Evolutionary conservation across 2,329 filamentous ascomycete species (phyloP).

Genomic region (Pestalotiopsis sp.): DNA sequence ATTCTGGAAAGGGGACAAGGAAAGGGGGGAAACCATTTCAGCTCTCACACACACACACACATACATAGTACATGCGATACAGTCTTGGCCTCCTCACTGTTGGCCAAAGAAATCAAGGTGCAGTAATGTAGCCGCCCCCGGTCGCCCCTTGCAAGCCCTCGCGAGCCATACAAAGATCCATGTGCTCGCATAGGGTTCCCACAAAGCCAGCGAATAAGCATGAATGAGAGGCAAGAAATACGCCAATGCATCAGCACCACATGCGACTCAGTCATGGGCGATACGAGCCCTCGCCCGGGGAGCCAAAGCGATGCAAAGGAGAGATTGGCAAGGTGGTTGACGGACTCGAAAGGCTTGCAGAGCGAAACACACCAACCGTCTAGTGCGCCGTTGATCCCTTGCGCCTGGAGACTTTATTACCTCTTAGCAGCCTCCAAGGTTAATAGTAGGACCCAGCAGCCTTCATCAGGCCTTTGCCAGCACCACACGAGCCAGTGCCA

Average conservation of each 20-base stretch:
- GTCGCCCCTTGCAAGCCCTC: background rate
- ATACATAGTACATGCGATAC: too few relatives aligned
- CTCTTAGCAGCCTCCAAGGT: too few relatives aligned
- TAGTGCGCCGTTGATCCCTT: background rate
- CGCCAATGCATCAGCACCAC: background rate
- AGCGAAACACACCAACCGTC: background rate
- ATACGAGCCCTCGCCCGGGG: too few relatives aligned
- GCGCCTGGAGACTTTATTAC: too few relatives aligned
- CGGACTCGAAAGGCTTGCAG: background rate
- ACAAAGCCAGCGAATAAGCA: background rate
- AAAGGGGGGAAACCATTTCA: background rate
- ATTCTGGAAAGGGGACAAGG: background rate
- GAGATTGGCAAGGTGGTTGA: background rate
- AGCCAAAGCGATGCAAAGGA: background rate
- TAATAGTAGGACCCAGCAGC: too few relatives aligned
- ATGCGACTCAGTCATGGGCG: too few relatives aligned
- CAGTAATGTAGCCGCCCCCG: too few relatives aligned
- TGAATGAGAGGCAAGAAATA: background rate
- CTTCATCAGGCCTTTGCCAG: too few relatives aligned
- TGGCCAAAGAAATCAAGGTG: background rate
- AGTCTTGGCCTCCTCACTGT: background rate
- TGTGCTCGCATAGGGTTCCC: background rate
- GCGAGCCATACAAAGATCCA: background rate
- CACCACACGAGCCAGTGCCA: too few relatives aligned
- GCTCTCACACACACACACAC: background rate